Evolutionary conservation across 768 basidiomycete genomes (phyloP).

Genomic region (Rhizopogon sp.): DNA sequence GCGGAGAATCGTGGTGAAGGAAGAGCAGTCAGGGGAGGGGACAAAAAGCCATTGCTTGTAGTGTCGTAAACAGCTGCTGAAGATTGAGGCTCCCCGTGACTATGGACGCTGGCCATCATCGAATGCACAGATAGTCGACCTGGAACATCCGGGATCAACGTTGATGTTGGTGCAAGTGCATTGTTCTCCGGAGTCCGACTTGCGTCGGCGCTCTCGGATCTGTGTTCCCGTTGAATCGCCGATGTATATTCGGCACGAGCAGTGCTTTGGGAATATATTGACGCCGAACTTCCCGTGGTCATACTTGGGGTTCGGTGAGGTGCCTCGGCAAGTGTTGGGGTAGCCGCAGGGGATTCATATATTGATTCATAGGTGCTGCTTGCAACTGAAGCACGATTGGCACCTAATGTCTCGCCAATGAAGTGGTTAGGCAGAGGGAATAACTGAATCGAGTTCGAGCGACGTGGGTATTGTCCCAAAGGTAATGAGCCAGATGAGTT

Average conservation of each 20-base stretch:
- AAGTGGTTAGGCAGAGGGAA: conserved; percentile 2
- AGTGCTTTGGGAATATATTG: conserved; percentile 7
- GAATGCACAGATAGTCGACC: conserved; percentile 1
- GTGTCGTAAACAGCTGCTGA: not conserved
- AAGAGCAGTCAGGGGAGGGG: conserved; percentile 5
- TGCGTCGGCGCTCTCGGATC: not conserved
- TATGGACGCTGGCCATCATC: conserved; percentile 4
- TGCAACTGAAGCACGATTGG: conserved; percentile 3
- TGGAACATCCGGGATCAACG: not conserved
- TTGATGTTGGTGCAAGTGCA: not conserved
- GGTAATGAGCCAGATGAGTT: conserved; percentile 1
- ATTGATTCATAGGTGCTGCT: not conserved
- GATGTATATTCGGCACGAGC: not conserved
- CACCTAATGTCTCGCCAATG: not conserved
- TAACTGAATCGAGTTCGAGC: not conserved
- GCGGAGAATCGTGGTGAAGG: conserved; percentile 1
- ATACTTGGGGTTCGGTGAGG: not conserved
- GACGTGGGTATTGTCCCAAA: not conserved
- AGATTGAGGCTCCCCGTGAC: not conserved
- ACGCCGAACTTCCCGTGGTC: not conserved
- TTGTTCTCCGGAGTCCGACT: not conserved
- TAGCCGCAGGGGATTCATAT: not conserved
- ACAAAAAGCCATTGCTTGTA: not conserved
- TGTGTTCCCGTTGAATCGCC: not conserved
- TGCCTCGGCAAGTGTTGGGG: not conserved